Evolutionary conservation across 2,329 filamentous ascomycete species (phyloP).

Genomic region (Clathrospora elynae): DNA sequence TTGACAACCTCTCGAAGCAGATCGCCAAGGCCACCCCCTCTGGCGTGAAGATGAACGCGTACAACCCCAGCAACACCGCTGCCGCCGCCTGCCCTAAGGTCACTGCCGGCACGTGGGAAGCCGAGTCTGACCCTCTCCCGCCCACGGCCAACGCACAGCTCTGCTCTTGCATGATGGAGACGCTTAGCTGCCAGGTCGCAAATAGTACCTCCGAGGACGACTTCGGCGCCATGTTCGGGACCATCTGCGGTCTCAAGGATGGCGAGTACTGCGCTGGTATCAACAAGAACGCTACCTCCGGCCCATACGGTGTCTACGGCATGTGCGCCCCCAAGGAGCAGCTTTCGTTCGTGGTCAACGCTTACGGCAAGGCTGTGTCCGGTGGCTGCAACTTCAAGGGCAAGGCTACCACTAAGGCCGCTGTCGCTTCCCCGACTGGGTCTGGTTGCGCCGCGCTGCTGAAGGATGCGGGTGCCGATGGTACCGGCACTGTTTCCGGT

Average conservation of each 20-base stretch:
- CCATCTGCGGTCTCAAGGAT: slow-evolving; percentile 66
- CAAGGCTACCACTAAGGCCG: slow-evolving; percentile 62
- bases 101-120: slow-evolving; percentile 67
- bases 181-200: slow-evolving; percentile 71
- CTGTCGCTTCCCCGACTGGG: slow-evolving; percentile 52
- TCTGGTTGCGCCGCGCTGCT: slow-evolving; percentile 65
- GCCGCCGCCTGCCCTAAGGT: slow-evolving; percentile 72
- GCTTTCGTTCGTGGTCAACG: slow-evolving; percentile 74
- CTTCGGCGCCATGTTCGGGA: slow-evolving; percentile 72
- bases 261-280: slow-evolving; percentile 69
- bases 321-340: slow-evolving; percentile 75
- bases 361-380: slow-evolving; percentile 60
- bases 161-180: slow-evolving; percentile 83
- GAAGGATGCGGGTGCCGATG: slow-evolving; percentile 65
- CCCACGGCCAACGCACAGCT: slow-evolving; percentile 78
- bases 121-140: slow-evolving; percentile 70
- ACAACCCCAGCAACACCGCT: slow-evolving; percentile 74
- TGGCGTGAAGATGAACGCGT: slow-evolving; percentile 67
- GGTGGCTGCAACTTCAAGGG: slow-evolving; percentile 75
- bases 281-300: slow-evolving; percentile 67
- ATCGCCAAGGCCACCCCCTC: slow-evolving; percentile 71
- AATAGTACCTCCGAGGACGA: slow-evolving; percentile 60
- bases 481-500: slow-evolving; percentile 61
- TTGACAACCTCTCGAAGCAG: slow-evolving; percentile 67
- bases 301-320: slow-evolving; percentile 75